Conservation (phyloP, 257 asterid species). For the Primulina eburnea region DNA sequence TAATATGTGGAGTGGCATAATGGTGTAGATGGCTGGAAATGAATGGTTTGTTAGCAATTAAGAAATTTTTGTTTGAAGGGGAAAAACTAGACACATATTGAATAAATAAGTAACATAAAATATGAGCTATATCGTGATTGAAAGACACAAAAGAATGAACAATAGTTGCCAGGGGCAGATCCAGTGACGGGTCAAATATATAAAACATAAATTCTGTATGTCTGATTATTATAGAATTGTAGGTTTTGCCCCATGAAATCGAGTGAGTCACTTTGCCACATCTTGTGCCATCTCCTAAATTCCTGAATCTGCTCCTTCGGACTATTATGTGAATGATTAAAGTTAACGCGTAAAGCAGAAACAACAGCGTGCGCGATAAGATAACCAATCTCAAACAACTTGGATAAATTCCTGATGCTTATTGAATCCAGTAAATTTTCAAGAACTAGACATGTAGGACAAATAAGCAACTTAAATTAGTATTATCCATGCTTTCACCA, state of each 20-base stretch:
- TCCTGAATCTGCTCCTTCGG: not conserved
- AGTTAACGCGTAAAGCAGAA: not conserved
- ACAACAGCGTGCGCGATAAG: not conserved
- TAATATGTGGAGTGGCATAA: constrained; percentile 80
- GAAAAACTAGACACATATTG: not conserved
- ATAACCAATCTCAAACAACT: not conserved
- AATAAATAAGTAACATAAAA: too few relatives aligned
- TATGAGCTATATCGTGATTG: too few relatives aligned
- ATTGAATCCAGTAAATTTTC: not conserved
- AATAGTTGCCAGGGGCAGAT: not conserved
- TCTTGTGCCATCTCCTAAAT: too few relatives aligned
- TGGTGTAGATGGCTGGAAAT: constrained; percentile 72
- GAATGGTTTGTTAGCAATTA: constrained; percentile 13
- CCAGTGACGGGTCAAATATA: not conserved
- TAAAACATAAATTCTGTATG: not conserved
- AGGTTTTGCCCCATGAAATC: not conserved
- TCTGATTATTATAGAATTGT: too few relatives aligned
- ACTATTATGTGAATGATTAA: not conserved
- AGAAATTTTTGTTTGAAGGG: not conserved
- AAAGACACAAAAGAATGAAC: not conserved
- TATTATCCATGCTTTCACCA: not conserved
- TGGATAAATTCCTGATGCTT: not conserved
- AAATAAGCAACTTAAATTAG: not conserved
- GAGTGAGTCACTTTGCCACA: not conserved
- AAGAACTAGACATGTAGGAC: not conserved